phyloP scores from a whole-genome alignment of 805 yeast species.

The Hanseniaspora pseudoguilliermondii region DNA sequence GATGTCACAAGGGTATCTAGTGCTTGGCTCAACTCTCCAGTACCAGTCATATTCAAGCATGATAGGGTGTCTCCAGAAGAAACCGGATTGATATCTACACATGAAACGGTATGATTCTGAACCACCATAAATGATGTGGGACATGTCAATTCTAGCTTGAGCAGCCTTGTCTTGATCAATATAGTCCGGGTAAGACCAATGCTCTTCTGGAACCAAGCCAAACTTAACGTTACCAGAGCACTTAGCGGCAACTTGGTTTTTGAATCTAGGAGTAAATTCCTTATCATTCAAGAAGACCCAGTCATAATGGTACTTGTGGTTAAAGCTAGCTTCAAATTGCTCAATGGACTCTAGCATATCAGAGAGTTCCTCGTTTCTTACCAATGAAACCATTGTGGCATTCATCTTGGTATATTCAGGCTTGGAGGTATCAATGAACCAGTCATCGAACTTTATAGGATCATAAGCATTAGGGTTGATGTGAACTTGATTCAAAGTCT shows the following conservation, averaged over 20 bases:
- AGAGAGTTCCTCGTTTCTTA: conserved; percentile 53
- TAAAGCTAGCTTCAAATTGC: conserved; percentile 55
- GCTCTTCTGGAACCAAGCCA: conserved; percentile 47
- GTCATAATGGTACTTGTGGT: conserved; percentile 49
- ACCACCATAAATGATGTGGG: conserved; percentile 44
- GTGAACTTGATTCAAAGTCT: not conserved
- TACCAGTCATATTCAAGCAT: conserved; percentile 51
- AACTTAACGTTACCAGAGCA: conserved; percentile 53
- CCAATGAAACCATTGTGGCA: conserved; percentile 59
- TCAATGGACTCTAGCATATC: conserved; percentile 46
- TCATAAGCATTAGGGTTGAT: not conserved
- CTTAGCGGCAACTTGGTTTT: conserved; percentile 32
- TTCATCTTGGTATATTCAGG: conserved; percentile 29
- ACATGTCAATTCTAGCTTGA: conserved; percentile 31
- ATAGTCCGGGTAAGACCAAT: conserved; percentile 61
- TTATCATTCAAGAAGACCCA: conserved; percentile 70
- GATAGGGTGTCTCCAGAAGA: conserved; percentile 49
- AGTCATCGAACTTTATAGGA: conserved; percentile 13
- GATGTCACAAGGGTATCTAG: conserved; percentile 47
- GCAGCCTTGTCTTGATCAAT: conserved; percentile 44
- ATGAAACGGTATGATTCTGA: conserved; percentile 56
- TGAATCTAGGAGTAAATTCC: conserved; percentile 48
- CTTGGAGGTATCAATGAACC: conserved; percentile 4
- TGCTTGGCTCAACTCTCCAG: conserved; percentile 70
- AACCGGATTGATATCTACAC: conserved; percentile 40